A percentile compares a stretch with the other conserved stretches of the same genome.
Evolutionary conservation across 1,139 yeast genomes (phyloP).

Genomic region (Kazachstania sp.): DNA sequence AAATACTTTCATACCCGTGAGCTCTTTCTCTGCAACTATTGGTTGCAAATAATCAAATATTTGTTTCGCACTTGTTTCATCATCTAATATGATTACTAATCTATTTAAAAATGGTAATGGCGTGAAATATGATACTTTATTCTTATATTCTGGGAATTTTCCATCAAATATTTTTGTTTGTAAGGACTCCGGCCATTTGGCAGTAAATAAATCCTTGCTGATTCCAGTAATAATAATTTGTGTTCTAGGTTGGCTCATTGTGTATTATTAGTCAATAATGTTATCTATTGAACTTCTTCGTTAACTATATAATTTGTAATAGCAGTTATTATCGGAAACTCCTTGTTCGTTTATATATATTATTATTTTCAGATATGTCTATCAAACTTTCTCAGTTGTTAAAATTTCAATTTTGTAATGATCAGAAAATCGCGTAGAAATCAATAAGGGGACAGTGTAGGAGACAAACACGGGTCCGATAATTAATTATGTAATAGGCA

Average conservation of each 20-base stretch:
- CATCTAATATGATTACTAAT: slow-evolving; percentile 24
- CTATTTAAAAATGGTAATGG: slow-evolving; percentile 28
- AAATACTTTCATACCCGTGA: slow-evolving; percentile 16
- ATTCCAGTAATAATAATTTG: slow-evolving; percentile 29
- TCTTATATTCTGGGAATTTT: slow-evolving; percentile 18
- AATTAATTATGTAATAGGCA: too few species aligned
- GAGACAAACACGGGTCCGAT: too few species aligned
- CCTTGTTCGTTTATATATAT: too few species aligned
- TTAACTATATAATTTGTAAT: neutral
- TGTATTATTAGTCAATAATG: neutral
- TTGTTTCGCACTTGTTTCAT: slow-evolving; percentile 18
- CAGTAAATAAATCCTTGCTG: slow-evolving; percentile 18
- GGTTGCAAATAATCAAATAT: slow-evolving; percentile 17
- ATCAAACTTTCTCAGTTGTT: too few species aligned
- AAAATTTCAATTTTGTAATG: too few species aligned
- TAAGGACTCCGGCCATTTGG: slow-evolving; percentile 24
- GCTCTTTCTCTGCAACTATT: slow-evolving; percentile 3
- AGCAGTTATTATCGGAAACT: too few species aligned
- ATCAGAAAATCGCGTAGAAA: too few species aligned
- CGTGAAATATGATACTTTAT: slow-evolving; percentile 22
- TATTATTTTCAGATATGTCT: too few species aligned
- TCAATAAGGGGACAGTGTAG: too few species aligned
- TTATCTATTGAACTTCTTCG: neutral
- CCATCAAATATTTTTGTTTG: slow-evolving; percentile 18
- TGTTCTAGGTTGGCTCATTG: slow-evolving; percentile 9